Evolutionary conservation across 169 alveolate genomes (phyloP).

Genomic region (Eimeria sp.): DNA sequence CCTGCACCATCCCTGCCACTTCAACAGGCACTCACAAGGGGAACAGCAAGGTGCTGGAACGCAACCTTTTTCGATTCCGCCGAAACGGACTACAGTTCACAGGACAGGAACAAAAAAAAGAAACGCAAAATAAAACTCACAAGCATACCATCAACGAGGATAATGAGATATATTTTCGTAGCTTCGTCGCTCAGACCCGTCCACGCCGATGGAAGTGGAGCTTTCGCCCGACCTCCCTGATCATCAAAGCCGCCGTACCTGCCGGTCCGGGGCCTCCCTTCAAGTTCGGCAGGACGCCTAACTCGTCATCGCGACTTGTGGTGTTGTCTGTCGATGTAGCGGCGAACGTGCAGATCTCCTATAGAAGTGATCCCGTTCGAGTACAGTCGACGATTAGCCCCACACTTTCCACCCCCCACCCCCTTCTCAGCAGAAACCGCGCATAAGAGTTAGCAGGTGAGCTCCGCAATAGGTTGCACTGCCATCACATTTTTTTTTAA

Average conservation of each 20-base stretch:
- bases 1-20: too few species aligned
- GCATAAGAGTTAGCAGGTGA: conserved; percentile 1
- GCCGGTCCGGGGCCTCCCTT: conserved; percentile 80
- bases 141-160: too few species aligned
- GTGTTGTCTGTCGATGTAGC: conserved; percentile 85
- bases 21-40: too few species aligned
- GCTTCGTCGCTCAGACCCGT: conserved; percentile 87
- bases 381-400: conserved; percentile 80
- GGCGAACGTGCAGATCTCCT: conserved; percentile 85
- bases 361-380: conserved; percentile 88
- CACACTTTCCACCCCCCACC: conserved; percentile 11
- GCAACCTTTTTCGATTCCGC: too few species aligned
- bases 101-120: background rate
- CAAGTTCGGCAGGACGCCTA: conserved; percentile 79
- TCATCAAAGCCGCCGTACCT: conserved; percentile 81
- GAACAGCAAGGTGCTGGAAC: too few species aligned
- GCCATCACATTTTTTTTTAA: background rate
- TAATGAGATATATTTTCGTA: background rate
- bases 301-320: conserved; percentile 85
- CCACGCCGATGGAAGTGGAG: conserved; percentile 75
- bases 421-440: background rate
- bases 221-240: conserved; percentile 58
- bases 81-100: conserved; percentile 6
- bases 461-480: background rate
- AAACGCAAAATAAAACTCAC: background rate